These are phyloP conservation scores for Oryza punctata DNA, from an alignment of 176 grass and related monocot species.

Conservation along the genomic window DNA sequence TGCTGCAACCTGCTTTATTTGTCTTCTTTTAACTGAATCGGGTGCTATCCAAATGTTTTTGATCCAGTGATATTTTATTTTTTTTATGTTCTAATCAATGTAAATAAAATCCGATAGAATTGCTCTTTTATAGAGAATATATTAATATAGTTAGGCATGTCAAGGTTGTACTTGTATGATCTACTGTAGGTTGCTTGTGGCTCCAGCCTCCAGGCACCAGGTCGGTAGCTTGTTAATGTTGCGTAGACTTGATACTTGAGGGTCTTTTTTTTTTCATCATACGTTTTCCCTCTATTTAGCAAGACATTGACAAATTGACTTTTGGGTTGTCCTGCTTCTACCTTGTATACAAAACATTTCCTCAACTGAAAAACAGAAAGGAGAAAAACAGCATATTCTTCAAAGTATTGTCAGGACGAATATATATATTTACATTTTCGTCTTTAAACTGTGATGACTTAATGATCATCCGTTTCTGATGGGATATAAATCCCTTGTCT, in stretches of 20 bases:
- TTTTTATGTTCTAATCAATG: neutral
- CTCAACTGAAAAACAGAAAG: neutral
- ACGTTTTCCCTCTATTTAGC: neutral
- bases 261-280: neutral
- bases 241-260: neutral
- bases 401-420: neutral
- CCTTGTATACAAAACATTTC: neutral
- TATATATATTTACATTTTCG: neutral
- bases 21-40: neutral
- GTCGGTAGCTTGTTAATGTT: neutral
- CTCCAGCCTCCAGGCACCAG: neutral
- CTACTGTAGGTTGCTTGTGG: neutral
- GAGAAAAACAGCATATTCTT: neutral
- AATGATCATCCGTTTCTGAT: neutral
- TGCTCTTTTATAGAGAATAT: neutral
- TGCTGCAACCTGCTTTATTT: neutral
- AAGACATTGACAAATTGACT: neutral
- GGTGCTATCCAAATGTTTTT: neutral
- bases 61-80: neutral
- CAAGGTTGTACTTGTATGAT: neutral
- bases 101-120: neutral
- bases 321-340: neutral
- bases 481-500: neutral
- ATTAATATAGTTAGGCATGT: neutral
- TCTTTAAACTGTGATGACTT: neutral